Evolutionary conservation across 257 asterid genomes (phyloP).

Genomic region (Fraxinus americana): DNA sequence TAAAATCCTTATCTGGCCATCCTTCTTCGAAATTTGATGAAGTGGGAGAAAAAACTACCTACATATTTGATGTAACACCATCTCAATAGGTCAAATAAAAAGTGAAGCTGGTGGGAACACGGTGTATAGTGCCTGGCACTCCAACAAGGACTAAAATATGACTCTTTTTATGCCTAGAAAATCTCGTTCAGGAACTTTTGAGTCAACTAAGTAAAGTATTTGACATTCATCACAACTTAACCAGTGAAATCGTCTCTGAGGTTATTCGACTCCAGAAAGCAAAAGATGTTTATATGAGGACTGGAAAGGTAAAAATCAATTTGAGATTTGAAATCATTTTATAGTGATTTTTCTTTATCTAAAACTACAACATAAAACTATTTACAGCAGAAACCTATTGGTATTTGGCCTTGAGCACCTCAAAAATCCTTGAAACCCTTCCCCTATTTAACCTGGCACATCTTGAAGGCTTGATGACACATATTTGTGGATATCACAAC

Average conservation of each 20-base stretch:
- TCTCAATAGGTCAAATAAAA: not conserved
- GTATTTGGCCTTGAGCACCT: not conserved
- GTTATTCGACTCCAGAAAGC: not conserved
- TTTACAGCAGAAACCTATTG: not conserved
- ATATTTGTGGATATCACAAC: not conserved
- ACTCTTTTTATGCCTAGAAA: not conserved
- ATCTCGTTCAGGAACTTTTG: not conserved
- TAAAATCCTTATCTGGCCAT: not conserved
- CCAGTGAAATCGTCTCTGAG: not conserved
- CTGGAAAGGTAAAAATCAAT: not conserved
- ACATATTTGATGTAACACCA: not conserved
- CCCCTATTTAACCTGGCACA: not conserved
- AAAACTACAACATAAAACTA: not conserved
- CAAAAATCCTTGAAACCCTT: not conserved
- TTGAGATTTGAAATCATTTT: not conserved
- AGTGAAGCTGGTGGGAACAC: not conserved
- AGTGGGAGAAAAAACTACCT: not conserved
- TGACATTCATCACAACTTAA: not conserved
- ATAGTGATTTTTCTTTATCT: not conserved
- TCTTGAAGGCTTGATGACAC: not conserved
- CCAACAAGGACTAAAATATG: not conserved
- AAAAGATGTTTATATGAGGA: not conserved
- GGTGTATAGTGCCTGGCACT: not conserved
- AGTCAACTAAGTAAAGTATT: not conserved
- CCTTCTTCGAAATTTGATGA: not conserved